A percentile compares a stretch with the other conserved stretches of the same genome.
These are phyloP conservation scores for Myochromella boudieri DNA, from an alignment of 768 basidiomycete genomes.

Conservation along the genomic window DNA sequence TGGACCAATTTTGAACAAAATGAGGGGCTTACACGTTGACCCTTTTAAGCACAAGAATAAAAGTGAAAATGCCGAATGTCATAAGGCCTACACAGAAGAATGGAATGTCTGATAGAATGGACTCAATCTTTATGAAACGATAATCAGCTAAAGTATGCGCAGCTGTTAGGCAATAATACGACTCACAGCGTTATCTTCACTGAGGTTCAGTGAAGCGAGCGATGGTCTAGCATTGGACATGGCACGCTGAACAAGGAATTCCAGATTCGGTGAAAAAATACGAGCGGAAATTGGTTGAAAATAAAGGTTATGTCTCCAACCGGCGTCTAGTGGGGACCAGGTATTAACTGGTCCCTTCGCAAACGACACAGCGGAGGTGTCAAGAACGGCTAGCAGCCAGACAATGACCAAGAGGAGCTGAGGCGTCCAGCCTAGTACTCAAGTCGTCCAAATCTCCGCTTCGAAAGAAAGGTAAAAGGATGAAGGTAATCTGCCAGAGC, in stretches of 20 bases:
- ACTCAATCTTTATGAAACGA: constrained; percentile 61
- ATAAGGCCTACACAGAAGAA: constrained; percentile 67
- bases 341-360: neutral
- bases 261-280: constrained; percentile 4
- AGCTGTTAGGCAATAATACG: no score
- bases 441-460: constrained; percentile 2
- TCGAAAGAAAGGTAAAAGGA: constrained; percentile 1
- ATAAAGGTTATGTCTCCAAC: constrained; percentile 1
- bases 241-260: constrained; percentile 2
- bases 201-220: constrained; percentile 9
- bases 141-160: no score
- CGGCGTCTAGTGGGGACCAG: neutral
- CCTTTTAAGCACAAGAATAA: constrained; percentile 54
- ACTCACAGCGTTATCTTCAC: constrained; percentile 43
- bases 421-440: neutral
- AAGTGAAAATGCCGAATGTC: constrained; percentile 57
- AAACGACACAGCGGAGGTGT: neutral
- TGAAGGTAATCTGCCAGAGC: neutral
- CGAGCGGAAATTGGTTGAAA: neutral
- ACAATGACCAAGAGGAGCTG: constrained; percentile 2
- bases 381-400: constrained; percentile 9
- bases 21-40: constrained; percentile 43
- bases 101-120: constrained; percentile 63
- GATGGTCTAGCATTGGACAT: constrained; percentile 9
- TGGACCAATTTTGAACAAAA: neutral